Conservation (phyloP, 306 rosid species). For the Pueraria montana region DNA sequence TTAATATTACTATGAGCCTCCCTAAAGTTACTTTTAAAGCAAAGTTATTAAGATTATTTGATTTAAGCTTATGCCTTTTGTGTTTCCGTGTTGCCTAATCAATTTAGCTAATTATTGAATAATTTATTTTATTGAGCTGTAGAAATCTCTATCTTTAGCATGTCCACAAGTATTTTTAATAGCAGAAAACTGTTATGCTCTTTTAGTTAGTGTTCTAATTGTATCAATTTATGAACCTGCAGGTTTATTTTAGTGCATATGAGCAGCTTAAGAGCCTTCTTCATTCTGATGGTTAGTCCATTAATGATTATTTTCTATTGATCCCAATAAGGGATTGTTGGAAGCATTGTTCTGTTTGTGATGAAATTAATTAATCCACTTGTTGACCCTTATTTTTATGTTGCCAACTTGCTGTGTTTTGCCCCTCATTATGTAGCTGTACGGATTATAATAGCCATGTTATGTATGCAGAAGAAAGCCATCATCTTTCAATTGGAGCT, state of each 20-base stretch:
- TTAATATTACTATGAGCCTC: background rate
- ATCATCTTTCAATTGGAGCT: slow-evolving; percentile 84
- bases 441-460: slow-evolving; percentile 37
- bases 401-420: slow-evolving; percentile 28
- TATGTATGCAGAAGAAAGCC: slow-evolving; percentile 67
- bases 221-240: slow-evolving; percentile 46
- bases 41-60: slow-evolving; percentile 24
- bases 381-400: slow-evolving; percentile 22
- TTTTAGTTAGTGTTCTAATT: slow-evolving; percentile 15
- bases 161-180: slow-evolving; percentile 28
- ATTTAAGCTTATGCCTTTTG: slow-evolving; percentile 30
- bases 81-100: slow-evolving; percentile 20
- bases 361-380: slow-evolving; percentile 16
- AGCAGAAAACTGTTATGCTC: slow-evolving; percentile 27
- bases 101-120: slow-evolving; percentile 12
- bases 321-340: slow-evolving; percentile 25
- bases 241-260: slow-evolving; percentile 80
- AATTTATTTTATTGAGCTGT: slow-evolving; percentile 15
- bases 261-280: slow-evolving; percentile 77
- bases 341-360: background rate
- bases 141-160: slow-evolving; percentile 1
- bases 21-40: background rate
- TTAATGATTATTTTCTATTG: slow-evolving; percentile 27
- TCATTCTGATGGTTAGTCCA: slow-evolving; percentile 68
- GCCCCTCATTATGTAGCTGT: background rate